phyloP scores from a whole-genome alignment of 306 rosid species.

The Pterocarpus macrocarpus region DNA sequence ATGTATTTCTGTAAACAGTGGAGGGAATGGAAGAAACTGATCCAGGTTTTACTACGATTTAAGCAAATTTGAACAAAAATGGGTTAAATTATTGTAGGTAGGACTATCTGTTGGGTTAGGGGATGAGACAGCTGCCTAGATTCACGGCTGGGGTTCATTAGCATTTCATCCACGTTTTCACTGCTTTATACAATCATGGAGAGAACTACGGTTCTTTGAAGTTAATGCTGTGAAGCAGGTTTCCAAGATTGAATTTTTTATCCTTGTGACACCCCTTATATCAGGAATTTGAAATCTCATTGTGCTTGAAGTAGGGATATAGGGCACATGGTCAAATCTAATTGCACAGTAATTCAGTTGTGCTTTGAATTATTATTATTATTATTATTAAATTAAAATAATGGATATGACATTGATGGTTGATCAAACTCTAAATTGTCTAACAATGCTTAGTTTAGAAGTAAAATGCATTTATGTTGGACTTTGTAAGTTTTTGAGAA shows the following conservation, averaged over 20 bases:
- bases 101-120: too few species aligned
- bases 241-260: background rate
- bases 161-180: too few species aligned
- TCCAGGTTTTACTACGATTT: constrained; percentile 27
- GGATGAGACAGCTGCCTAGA: too few species aligned
- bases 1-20: background rate
- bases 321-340: background rate
- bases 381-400: background rate
- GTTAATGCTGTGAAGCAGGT: constrained; percentile 28
- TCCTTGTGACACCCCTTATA: background rate
- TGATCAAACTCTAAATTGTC: constrained; percentile 24
- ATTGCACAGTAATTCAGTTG: background rate
- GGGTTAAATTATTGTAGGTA: too few species aligned
- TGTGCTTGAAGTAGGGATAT: background rate
- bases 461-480: too few species aligned
- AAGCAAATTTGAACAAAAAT: too few species aligned
- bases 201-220: background rate
- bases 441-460: background rate
- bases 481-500: background rate
- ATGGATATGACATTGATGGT: background rate
- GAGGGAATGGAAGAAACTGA: background rate
- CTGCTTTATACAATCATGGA: background rate
- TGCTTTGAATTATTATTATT: background rate
- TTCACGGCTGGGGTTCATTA: too few species aligned
- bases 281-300: background rate